Conservation (phyloP, 2,329 filamentous ascomycete genomes). For the Pezicula radicicola region DNA sequence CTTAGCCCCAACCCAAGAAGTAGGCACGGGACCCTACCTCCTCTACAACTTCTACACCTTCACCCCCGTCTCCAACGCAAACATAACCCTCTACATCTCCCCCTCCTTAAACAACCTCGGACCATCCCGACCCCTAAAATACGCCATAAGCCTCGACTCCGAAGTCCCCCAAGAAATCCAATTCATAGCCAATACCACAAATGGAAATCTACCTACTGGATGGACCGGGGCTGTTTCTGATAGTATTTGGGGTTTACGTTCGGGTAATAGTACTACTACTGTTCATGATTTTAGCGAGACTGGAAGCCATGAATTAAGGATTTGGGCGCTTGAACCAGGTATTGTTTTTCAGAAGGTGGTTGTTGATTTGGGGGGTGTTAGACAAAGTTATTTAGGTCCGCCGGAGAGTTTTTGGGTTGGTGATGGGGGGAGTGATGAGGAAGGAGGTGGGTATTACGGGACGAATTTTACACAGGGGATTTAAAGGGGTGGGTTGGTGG, state of each 20-base stretch:
- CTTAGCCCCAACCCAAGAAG: constrained; percentile 44
- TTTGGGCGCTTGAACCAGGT: constrained; percentile 33
- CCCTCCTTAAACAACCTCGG: constrained; percentile 47
- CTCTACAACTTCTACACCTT: constrained; percentile 63
- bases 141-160: constrained; percentile 43
- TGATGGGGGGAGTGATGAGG: not conserved
- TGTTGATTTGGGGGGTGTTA: constrained; percentile 36
- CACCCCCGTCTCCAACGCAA: constrained; percentile 35
- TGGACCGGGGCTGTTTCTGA: constrained; percentile 22
- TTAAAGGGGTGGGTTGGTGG: too few species aligned
- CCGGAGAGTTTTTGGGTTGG: constrained; percentile 31
- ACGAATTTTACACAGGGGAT: constrained; percentile 8
- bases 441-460: constrained; percentile 12
- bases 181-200: constrained; percentile 18
- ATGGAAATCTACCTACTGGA: constrained; percentile 17
- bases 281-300: constrained; percentile 17
- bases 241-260: constrained; percentile 21
- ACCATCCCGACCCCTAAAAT: constrained; percentile 45
- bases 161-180: constrained; percentile 32
- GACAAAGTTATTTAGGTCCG: constrained; percentile 36
- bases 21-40: constrained; percentile 49
- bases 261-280: constrained; percentile 24
- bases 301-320: constrained; percentile 28
- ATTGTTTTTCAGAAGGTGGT: constrained; percentile 37
- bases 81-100: constrained; percentile 48